Base-by-base conservation (phyloP, 495 filamentous ascomycete species). In the Amorphotheca resinae region DNA sequence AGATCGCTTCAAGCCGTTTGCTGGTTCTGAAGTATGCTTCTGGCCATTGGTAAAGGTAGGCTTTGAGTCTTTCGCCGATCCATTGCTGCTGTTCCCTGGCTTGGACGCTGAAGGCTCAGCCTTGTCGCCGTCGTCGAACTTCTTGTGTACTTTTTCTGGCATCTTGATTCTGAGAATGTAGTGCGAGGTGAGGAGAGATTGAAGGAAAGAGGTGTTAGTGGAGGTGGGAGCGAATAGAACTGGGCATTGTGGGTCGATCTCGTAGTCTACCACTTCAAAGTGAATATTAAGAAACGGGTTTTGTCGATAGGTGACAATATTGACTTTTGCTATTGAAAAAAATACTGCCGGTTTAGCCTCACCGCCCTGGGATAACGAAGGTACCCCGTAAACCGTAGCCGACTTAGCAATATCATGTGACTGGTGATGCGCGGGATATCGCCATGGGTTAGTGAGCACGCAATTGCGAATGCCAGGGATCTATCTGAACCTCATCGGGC, bases 81-180 rank as follows among this genome's bases (percentile, higher is more conserved):
- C n/a, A 34, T 22, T 1, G 5, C n/a, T 34, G 1, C 22, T 46
- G n/a, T 5, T 9, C 18, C 38, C 22, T 33, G 16, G 7, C 9
- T 25, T 33, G 14, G 37, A 33, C 21, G 30, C 22, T 26, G 20
- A 1, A 16, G 40, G 2, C 7, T 34, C 22, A n/a, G 41, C 20
- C 11, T 44, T 35, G 9, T n/a, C n/a, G n/a, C 37, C 39, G 38
- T 63, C 60, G 33, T 57, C 57, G 50, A 67, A 67, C 37, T 60
- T 58, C 12, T 52, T 66, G 43, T 59, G 58, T 8, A 65, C 62
- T 44, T 58, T 63, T 56, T 75, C 70, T 9, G 72, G 72, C 73
- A 77, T 77, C 38, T 31, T 57, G 21, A 17, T 16, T 38, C 39
- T 41, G 9, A 18, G 33, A 25, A 32, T 36, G 22, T 18, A 22